These are phyloP conservation scores for Phialophora tarda DNA, from an alignment of 2,329 filamentous ascomycete genomes.

Conservation along the genomic window DNA sequence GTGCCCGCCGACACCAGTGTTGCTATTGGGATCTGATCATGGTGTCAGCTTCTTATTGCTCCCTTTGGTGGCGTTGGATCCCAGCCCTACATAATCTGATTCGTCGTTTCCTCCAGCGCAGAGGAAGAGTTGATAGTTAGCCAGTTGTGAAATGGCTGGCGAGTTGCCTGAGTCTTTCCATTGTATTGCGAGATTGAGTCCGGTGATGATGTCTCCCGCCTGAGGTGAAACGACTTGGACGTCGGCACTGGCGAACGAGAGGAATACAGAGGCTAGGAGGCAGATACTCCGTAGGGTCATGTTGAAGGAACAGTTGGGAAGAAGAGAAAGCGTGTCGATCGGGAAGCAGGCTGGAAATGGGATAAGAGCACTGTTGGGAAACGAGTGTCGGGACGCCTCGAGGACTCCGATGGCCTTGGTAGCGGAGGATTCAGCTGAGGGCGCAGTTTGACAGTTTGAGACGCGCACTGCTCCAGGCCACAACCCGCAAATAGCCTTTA, in stretches of 20 bases:
- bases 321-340: neutral
- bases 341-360: neutral
- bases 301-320: slow-evolving; percentile 4
- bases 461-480: slow-evolving; percentile 6
- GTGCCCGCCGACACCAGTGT: slow-evolving; percentile 48
- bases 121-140: slow-evolving; percentile 63
- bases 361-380: neutral
- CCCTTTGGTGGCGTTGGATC: neutral
- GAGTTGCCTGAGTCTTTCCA: slow-evolving; percentile 63
- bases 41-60: slow-evolving; percentile 15
- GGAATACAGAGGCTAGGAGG: slow-evolving; percentile 25
- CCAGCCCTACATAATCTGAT: slow-evolving; percentile 51
- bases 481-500: slow-evolving; percentile 5
- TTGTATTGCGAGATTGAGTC: slow-evolving; percentile 58
- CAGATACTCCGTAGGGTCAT: slow-evolving; percentile 34
- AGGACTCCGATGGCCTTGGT: slow-evolving; percentile 12
- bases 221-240: slow-evolving; percentile 61
- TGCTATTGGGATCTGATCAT: slow-evolving; percentile 49
- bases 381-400: slow-evolving; percentile 11
- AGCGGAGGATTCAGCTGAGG: slow-evolving; percentile 14
- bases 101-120: slow-evolving; percentile 65
- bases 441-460: slow-evolving; percentile 24
- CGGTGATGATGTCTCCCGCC: slow-evolving; percentile 58
- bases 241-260: slow-evolving; percentile 52
- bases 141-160: slow-evolving; percentile 58